Percentiles rank a stretch among this genome's conserved stretches.
Evolutionary conservation across 768 basidiomycete species (phyloP).

Genomic region (Russula compacta): DNA sequence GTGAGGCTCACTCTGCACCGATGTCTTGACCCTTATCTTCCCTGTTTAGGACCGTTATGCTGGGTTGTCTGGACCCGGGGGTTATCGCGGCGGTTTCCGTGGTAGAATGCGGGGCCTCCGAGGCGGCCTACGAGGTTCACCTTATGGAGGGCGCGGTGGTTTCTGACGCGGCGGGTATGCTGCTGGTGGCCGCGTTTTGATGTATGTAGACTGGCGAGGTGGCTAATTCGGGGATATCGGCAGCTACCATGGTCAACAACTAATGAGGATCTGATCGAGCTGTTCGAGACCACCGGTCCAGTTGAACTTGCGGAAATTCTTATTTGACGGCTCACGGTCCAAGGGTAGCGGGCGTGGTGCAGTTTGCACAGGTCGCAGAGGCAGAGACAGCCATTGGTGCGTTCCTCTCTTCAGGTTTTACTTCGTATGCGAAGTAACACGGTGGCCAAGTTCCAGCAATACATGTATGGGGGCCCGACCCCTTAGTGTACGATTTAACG

Average conservation of each 20-base stretch:
- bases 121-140: slow-evolving; percentile 43
- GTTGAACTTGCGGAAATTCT: slow-evolving; percentile 64
- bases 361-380: slow-evolving; percentile 79
- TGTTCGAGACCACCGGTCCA: slow-evolving; percentile 95
- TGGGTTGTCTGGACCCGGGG: slow-evolving; percentile 61
- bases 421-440: slow-evolving; percentile 21
- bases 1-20: slow-evolving; percentile 32
- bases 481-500: slow-evolving; percentile 87
- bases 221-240: neutral
- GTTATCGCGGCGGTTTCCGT: slow-evolving; percentile 46
- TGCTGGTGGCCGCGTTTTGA: slow-evolving; percentile 32
- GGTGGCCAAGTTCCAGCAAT: slow-evolving; percentile 82
- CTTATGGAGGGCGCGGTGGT: slow-evolving; percentile 44
- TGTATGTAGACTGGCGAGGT: neutral
- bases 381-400: slow-evolving; percentile 89
- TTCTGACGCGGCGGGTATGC: slow-evolving; percentile 47
- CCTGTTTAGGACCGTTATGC: slow-evolving; percentile 70
- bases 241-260: slow-evolving; percentile 98
- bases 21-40: neutral
- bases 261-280: slow-evolving; percentile 94
- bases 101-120: slow-evolving; percentile 32
- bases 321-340: slow-evolving; percentile 35
- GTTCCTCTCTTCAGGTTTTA: slow-evolving; percentile 20
- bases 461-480: slow-evolving; percentile 85
- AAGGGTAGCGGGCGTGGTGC: slow-evolving; percentile 94